Evolutionary conservation across 2,329 filamentous ascomycete genomes (phyloP), one percentile per base, ranked within the genome.

Genomic region (Fusarium robinianum): DNA sequence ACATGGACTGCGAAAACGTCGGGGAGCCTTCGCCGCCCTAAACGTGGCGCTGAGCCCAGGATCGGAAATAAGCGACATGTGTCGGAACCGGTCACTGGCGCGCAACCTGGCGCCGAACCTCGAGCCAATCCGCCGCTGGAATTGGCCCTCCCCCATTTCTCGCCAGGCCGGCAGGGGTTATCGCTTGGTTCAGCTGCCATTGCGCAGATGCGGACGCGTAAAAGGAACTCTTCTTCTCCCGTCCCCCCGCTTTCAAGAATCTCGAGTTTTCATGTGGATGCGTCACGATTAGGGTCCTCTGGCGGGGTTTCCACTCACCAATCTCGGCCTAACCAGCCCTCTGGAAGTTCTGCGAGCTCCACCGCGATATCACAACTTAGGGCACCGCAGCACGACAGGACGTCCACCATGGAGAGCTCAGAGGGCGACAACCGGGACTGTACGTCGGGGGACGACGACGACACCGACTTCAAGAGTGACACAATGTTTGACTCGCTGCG

Each of bases 401-500:
- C 61, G 6, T 88, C 84, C 16, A 87, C 83, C 18, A 74, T 85
- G 53, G 80, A 82, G 49, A 84, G 83, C 47, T 89, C 84, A 18
- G 87, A 90, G 57, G 78, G 80, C 61, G 85, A 89, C 47, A 73
- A 72, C 49, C 79, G 81, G 55, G 81, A 78, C 32, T 78, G 84
- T 55, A 73, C 71, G n/a, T 88, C 82, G 8, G 80, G 79, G 15
- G 87, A 90, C 45, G 87, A 90, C 41, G 85, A 89, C 58, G 87
- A 90, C 58, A 84, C 82, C n/a, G 87, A 90, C 63, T 82, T 85
- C 61, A 85, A 83, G 68, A 90, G 86, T 64, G 87, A 91, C 58
- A 88, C 83, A 12, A 76, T 87, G 42, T 90, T 83, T 66, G 88
- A 91, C 70, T 90, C 87, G 19, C 69, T 90, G 55, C 83, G 85